A percentile compares a stretch with the other conserved stretches of the same genome.
These are phyloP conservation scores for Eutreptiella sp. DNA, from an alignment of 208 protist genomes.

Conservation along the genomic window DNA sequence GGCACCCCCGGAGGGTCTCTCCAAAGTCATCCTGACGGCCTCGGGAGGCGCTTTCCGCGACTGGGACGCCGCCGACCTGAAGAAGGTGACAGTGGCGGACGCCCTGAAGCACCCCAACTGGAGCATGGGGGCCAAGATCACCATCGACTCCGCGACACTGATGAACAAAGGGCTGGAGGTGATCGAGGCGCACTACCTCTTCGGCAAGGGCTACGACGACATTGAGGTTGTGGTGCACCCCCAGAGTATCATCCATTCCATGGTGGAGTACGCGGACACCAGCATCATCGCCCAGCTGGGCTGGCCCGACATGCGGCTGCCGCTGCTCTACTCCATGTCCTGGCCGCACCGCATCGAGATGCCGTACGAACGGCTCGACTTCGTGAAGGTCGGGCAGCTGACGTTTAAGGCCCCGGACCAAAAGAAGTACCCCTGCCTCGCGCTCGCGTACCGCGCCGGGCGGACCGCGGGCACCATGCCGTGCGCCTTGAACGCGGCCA, in stretches of 20 bases:
- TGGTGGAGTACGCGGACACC: constrained; percentile 28
- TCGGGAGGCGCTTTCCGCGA: no score
- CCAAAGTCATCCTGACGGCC: no score
- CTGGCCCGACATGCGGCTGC: constrained; percentile 34
- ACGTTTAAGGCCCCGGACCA: no score
- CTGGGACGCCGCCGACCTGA: neutral
- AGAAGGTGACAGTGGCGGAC: neutral
- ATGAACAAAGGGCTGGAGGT: constrained; percentile 36
- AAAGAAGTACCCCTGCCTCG: constrained; percentile 31
- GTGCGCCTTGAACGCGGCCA: constrained; percentile 36
- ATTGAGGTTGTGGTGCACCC: constrained; percentile 40
- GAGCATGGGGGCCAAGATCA: constrained; percentile 41
- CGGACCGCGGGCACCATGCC: constrained; percentile 34
- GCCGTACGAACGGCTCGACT: no score
- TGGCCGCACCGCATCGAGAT: constrained; percentile 37
- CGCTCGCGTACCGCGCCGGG: constrained; percentile 20
- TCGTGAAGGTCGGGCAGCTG: no score
- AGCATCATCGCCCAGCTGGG: constrained; percentile 7
- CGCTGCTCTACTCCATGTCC: constrained; percentile 21
- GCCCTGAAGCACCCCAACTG: constrained; percentile 29
- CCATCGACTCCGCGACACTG: constrained; percentile 29
- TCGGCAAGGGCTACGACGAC: constrained; percentile 33
- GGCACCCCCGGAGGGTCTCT: no score
- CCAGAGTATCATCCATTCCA: constrained; percentile 38
- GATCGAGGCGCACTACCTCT: constrained; percentile 44